Conservation (phyloP, 2,329 filamentous ascomycete species). For the Alternaria panax region DNA sequence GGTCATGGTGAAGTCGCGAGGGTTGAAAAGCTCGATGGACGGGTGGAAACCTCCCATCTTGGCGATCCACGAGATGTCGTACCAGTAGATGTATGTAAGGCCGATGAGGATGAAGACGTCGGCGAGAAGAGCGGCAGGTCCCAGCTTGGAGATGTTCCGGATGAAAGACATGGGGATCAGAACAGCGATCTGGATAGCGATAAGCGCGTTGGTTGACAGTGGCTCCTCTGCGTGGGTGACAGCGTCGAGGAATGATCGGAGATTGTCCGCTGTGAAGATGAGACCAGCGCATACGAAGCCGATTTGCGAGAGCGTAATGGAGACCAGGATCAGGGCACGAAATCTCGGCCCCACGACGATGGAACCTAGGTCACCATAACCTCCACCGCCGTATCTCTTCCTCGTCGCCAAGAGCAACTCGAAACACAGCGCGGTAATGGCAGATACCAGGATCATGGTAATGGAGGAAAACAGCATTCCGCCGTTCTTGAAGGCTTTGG, state of each 20-base stretch:
- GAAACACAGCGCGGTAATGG: conserved; percentile 74
- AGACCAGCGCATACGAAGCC: conserved; percentile 81
- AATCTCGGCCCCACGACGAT: conserved; percentile 61
- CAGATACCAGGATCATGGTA: conserved; percentile 69
- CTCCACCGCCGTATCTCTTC: conserved; percentile 68
- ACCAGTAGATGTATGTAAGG: conserved; percentile 76
- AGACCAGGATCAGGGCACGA: conserved; percentile 70
- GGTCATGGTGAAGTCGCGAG: conserved; percentile 71
- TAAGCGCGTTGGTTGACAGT: conserved; percentile 66
- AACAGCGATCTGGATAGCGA: conserved; percentile 69
- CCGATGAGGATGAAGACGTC: conserved; percentile 77
- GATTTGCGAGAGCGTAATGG: conserved; percentile 76
- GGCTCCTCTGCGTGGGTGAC: conserved; percentile 60
- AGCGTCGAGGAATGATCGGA: conserved; percentile 71
- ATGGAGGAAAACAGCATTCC: conserved; percentile 77
- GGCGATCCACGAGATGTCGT: conserved; percentile 67
- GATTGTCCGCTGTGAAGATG: conserved; percentile 79
- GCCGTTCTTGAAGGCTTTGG: conserved; percentile 80
- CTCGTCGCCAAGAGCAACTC: conserved; percentile 74
- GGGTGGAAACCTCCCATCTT: conserved; percentile 63
- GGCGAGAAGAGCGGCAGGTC: conserved; percentile 71
- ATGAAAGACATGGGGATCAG: conserved; percentile 74
- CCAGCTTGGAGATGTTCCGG: conserved; percentile 77
- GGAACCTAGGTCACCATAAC: conserved; percentile 79
- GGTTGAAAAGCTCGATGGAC: conserved; percentile 74